phyloP scores from a whole-genome alignment of 2,329 filamentous ascomycete species.

The Penicillium sp. region DNA sequence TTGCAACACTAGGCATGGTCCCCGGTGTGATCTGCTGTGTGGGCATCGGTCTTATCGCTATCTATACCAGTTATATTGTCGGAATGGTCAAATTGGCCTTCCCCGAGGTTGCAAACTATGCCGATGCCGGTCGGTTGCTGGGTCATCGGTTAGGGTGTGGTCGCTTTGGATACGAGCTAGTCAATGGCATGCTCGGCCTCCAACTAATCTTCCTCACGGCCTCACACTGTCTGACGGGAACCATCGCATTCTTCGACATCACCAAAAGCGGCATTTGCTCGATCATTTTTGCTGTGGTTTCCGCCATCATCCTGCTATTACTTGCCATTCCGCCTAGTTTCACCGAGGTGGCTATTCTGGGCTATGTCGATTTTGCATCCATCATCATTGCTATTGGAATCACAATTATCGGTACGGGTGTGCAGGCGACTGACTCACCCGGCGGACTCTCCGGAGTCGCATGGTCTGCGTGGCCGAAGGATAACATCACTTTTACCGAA shows the following conservation, averaged over 20 bases:
- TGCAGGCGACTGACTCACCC: constrained; percentile 22
- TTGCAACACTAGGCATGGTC: constrained; percentile 47
- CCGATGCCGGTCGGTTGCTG: constrained; percentile 45
- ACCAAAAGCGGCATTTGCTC: constrained; percentile 41
- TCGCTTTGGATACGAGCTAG: constrained; percentile 42
- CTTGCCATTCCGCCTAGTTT: constrained; percentile 35
- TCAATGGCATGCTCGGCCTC: constrained; percentile 44
- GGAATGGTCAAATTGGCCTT: constrained; percentile 38
- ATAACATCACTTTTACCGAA: constrained; percentile 28
- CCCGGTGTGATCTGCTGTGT: constrained; percentile 45
- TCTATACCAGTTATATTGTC: constrained; percentile 44
- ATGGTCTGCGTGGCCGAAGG: constrained; percentile 28
- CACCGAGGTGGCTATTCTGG: constrained; percentile 37
- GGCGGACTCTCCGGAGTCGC: constrained; percentile 30
- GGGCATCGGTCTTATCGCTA: constrained; percentile 39
- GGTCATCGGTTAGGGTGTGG: constrained; percentile 44
- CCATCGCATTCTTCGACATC: constrained; percentile 47
- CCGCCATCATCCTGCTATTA: constrained; percentile 35
- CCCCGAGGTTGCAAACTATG: constrained; percentile 44
- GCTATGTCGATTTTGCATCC: constrained; percentile 37
- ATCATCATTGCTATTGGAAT: constrained; percentile 35
- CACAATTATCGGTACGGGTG: constrained; percentile 35
- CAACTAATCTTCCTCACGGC: constrained; percentile 46
- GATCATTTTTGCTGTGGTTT: constrained; percentile 43
- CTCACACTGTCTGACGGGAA: constrained; percentile 48